Evolutionary conservation across 257 asterid genomes (phyloP), one percentile per base, ranked within the genome.

Genomic region (Petrea volubilis): DNA sequence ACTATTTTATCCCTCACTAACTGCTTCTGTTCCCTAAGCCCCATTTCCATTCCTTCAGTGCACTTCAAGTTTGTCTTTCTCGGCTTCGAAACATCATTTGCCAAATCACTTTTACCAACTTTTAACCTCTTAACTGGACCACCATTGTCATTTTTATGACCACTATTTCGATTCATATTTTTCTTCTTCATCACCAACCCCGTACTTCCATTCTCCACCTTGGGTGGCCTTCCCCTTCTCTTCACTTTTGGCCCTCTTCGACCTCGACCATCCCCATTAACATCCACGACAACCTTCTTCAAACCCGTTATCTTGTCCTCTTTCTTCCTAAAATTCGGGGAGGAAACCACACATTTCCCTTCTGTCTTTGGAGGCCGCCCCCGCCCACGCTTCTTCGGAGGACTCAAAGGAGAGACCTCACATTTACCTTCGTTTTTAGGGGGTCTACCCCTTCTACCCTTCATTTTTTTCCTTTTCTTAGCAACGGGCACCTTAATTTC

Each of bases 1-100:
- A 90, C 68, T 21, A 92, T 92, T 79, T 87, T 84, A 70, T 88
- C 95, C 83, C 95, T 87, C 78, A 90, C 72, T 49, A 79, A 64
- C 78, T 88, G 91, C 78, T 92, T 80, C 81, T 78, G 90, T 76
- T 79, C 88, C 72, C 84, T 84, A 63, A 78, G 88, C 49, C 97
- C 85, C 81, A 72, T 34, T 23, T 80, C 86, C 52, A 73, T 61
- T 50, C 66, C 83, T 49, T 70, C 78, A 28, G 73, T 69, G 17
- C 9, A 13, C 28, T 46, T 59, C 50, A 9, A 58, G 11, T 2
- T 70, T 20, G 7, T 66, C 40, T 38, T 41, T 52, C 64, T 41
- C 66, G 6, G 57, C 69, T 6, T 36, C 38, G 24, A 43, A 33
- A 40, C 40, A 76, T 36, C 76, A 72, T 72, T 50, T 53, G 63